Evolutionary conservation across 495 filamentous ascomycete genomes (phyloP).

Genomic region (Penicillium flavigenum): DNA sequence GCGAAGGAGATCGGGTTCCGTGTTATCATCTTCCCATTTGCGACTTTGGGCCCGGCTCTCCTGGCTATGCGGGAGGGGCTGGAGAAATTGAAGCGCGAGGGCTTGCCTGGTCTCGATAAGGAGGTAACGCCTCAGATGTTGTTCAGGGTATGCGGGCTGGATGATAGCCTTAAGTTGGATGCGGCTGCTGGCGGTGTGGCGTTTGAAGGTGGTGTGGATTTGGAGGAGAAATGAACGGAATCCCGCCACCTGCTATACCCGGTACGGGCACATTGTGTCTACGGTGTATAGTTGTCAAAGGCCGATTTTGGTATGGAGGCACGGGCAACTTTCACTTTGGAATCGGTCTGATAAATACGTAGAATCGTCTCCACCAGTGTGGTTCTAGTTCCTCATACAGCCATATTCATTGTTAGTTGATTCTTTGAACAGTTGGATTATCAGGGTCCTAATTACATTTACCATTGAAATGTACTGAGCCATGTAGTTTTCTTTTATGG

Average conservation of each 20-base stretch:
- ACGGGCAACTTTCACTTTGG: not conserved
- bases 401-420: not conserved
- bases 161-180: conserved; percentile 58
- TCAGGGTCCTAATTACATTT: not conserved
- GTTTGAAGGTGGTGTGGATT: conserved; percentile 44
- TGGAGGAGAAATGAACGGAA: conserved; percentile 19
- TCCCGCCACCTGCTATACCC: not conserved
- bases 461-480: not conserved
- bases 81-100: conserved; percentile 50
- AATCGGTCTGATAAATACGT: not conserved
- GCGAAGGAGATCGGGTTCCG: conserved; percentile 60
- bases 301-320: not conserved
- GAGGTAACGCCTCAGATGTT: conserved; percentile 52
- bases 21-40: conserved; percentile 63
- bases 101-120: conserved; percentile 45
- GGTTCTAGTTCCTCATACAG: not conserved
- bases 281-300: not conserved
- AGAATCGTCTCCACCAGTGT: not conserved
- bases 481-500: not conserved
- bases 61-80: conserved; percentile 49
- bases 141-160: conserved; percentile 60
- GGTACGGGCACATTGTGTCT: not conserved
- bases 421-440: not conserved
- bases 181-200: conserved; percentile 54
- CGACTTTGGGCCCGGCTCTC: conserved; percentile 52